phyloP scores from a whole-genome alignment of 106 monocot species.

The Platanthera zijinensis region DNA sequence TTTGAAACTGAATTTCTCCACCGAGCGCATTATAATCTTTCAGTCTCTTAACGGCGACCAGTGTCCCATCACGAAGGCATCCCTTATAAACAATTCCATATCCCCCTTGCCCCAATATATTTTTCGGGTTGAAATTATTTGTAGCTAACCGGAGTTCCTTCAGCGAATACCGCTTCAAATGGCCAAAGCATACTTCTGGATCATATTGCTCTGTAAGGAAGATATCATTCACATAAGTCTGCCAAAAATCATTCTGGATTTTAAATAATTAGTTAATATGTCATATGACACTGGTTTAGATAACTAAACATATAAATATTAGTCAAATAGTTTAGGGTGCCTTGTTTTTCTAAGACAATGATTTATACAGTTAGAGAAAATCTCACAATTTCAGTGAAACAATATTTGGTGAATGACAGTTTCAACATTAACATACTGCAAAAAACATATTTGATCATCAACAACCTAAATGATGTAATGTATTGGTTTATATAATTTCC shows the following conservation, averaged over 20 bases:
- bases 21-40: conserved; percentile 73
- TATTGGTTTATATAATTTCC: too few species aligned
- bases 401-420: too few species aligned
- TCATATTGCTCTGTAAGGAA: conserved; percentile 76
- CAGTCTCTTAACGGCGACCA: conserved; percentile 84
- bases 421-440: too few species aligned
- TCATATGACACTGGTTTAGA: background rate
- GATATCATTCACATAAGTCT: background rate
- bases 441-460: too few species aligned
- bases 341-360: too few species aligned
- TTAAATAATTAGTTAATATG: too few species aligned
- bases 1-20: conserved; percentile 87
- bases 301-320: background rate
- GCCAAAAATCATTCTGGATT: too few species aligned
- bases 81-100: conserved; percentile 95
- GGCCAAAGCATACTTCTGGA: conserved; percentile 73
- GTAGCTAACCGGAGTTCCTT: conserved; percentile 86
- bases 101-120: conserved; percentile 87
- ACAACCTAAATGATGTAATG: too few species aligned
- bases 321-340: background rate
- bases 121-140: conserved; percentile 75
- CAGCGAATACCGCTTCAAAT: conserved; percentile 70
- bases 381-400: too few species aligned
- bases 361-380: too few species aligned
- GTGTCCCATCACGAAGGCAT: conserved; percentile 61